Conservation (phyloP, 2,329 filamentous ascomycete species). For the Xylariaceae sp. region DNA sequence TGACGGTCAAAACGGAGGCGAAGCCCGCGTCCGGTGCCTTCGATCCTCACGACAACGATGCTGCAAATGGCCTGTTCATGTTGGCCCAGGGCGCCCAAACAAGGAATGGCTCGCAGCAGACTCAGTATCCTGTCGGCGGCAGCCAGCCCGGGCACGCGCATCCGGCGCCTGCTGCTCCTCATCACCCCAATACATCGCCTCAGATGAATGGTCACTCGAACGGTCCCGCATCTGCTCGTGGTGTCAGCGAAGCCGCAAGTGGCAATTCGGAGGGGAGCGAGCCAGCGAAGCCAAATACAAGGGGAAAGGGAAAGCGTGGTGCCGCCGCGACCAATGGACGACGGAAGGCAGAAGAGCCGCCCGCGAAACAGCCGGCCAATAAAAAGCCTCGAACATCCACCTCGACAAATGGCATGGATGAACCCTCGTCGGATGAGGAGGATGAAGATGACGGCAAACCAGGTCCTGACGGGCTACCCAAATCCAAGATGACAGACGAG, state of each 20-base stretch:
- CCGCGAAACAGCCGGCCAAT: constrained; percentile 50
- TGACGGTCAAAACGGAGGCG: constrained; percentile 37
- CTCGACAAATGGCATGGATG: constrained; percentile 29
- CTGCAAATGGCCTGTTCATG: constrained; percentile 89
- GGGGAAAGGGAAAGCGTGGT: constrained; percentile 61
- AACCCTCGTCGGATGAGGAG: constrained; percentile 47
- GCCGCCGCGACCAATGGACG: constrained; percentile 53
- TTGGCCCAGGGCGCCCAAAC: constrained; percentile 62
- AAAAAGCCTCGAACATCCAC: constrained; percentile 63
- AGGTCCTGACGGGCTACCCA: constrained; percentile 47
- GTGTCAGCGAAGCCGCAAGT: constrained; percentile 60
- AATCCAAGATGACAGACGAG: constrained; percentile 89
- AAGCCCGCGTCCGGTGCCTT: constrained; percentile 58
- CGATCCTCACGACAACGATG: constrained; percentile 87
- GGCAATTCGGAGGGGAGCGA: constrained; percentile 68
- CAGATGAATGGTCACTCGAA: constrained; percentile 44
- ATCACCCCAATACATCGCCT: constrained; percentile 38
- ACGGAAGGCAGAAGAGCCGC: constrained; percentile 67
- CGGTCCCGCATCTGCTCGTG: constrained; percentile 39
- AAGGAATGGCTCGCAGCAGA: constrained; percentile 47
- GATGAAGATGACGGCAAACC: constrained; percentile 45
- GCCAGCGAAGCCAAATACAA: constrained; percentile 55
- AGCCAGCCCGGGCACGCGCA: constrained; percentile 43
- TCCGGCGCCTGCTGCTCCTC: constrained; percentile 29
- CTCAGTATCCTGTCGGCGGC: constrained; percentile 37